Conservation (phyloP, 2,329 filamentous ascomycete genomes). For the Trichoderma sp. region DNA sequence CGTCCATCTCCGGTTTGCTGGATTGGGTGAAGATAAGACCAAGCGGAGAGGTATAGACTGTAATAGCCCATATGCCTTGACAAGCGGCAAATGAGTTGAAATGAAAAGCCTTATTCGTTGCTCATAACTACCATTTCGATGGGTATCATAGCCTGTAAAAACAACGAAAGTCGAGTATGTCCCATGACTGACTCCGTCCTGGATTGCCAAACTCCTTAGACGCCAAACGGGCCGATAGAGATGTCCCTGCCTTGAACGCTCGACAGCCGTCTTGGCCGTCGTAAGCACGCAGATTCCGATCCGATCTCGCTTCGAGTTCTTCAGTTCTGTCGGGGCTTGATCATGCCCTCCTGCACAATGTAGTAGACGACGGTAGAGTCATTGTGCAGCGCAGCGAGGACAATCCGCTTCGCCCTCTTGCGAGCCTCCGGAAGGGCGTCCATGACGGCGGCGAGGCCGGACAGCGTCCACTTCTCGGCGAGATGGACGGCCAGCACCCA, state of each 20-base stretch:
- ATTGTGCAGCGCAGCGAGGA: conserved; percentile 75
- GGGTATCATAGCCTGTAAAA: background rate
- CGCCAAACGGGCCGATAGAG: conserved; percentile 17
- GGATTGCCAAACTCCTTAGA: conserved; percentile 18
- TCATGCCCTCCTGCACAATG: conserved; percentile 81
- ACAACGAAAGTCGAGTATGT: background rate
- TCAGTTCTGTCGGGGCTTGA: conserved; percentile 82
- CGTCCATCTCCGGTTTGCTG: background rate
- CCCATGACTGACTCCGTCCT: conserved; percentile 7
- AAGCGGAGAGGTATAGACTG: background rate
- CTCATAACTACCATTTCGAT: background rate
- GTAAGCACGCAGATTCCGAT: background rate
- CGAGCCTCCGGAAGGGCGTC: conserved; percentile 57
- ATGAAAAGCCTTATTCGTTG: background rate
- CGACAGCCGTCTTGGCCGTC: no score
- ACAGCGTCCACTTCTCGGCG: conserved; percentile 71
- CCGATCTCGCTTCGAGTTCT: conserved; percentile 34
- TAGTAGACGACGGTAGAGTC: conserved; percentile 87
- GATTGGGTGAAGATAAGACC: background rate
- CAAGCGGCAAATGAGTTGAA: conserved; percentile 7
- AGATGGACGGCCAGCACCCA: conserved; percentile 78
- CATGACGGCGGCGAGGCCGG: conserved; percentile 68
- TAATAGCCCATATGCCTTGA: conserved; percentile 5
- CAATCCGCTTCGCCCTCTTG: conserved; percentile 64
- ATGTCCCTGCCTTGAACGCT: background rate